These are phyloP conservation scores for Apiospora hydei DNA, from an alignment of 2,329 filamentous ascomycete genomes.

Conservation along the genomic window DNA sequence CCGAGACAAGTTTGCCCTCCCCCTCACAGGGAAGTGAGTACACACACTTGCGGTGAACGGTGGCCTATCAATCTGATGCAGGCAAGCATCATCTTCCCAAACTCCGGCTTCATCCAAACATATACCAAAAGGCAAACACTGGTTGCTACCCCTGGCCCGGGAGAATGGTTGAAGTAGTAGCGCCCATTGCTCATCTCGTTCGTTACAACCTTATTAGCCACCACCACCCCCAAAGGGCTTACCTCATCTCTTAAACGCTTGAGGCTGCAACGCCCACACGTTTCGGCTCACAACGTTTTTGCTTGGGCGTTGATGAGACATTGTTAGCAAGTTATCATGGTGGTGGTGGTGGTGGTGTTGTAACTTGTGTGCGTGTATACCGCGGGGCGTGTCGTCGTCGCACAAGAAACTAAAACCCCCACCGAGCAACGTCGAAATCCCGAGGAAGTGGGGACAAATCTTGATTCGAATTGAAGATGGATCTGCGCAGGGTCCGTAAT, in stretches of 20 bases:
- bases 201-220: constrained; percentile 7
- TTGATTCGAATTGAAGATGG: constrained; percentile 17
- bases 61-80: neutral
- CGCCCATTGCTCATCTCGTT: neutral
- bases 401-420: neutral
- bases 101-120: neutral
- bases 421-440: neutral
- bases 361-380: neutral
- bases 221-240: constrained; percentile 4
- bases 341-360: neutral
- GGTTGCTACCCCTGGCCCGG: neutral
- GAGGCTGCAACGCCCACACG: neutral
- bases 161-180: neutral
- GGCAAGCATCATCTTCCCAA: neutral
- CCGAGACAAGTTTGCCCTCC: constrained; percentile 8
- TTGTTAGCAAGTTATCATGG: neutral
- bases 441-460: constrained; percentile 18
- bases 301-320: neutral
- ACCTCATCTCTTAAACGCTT: constrained; percentile 12
- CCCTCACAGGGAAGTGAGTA: neutral
- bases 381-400: neutral
- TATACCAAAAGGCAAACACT: neutral
- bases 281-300: neutral
- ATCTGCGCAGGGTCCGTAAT: constrained; percentile 20
- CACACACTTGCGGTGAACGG: neutral